Evolutionary conservation across 768 basidiomycete species (phyloP).

Genomic region (Sarcodon aspratus): DNA sequence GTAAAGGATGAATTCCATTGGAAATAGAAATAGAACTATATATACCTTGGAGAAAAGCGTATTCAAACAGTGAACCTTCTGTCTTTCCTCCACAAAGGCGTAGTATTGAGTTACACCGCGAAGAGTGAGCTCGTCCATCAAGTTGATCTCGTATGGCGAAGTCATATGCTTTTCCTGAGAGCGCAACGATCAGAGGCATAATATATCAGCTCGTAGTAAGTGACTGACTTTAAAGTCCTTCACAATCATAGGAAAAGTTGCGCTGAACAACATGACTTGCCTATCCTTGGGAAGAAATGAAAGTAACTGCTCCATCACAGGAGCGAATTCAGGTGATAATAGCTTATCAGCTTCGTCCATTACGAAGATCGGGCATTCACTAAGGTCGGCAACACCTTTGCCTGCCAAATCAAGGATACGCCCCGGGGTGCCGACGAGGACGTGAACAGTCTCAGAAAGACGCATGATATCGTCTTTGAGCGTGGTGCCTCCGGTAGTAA

Average conservation of each 20-base stretch:
- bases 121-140: slow-evolving; percentile 99
- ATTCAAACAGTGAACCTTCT: slow-evolving; percentile 99
- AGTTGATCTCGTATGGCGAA: slow-evolving; percentile 93
- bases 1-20: neutral
- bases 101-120: slow-evolving; percentile 99
- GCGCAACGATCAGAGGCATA: neutral
- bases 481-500: slow-evolving; percentile 96
- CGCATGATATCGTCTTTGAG: slow-evolving; percentile 97
- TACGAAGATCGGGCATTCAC: slow-evolving; percentile 91
- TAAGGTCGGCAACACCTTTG: slow-evolving; percentile 88
- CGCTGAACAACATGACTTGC: slow-evolving; percentile 99
- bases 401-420: slow-evolving; percentile 91
- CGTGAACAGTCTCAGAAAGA: slow-evolving; percentile 81
- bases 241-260: slow-evolving; percentile 97
- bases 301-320: slow-evolving; percentile 95
- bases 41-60: slow-evolving; percentile 95
- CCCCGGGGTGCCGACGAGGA: slow-evolving; percentile 95
- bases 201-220: neutral
- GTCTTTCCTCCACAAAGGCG: slow-evolving; percentile 97
- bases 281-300: slow-evolving; percentile 72
- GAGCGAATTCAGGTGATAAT: slow-evolving; percentile 93
- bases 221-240: slow-evolving; percentile 89
- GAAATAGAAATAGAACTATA: neutral
- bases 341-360: slow-evolving; percentile 99
- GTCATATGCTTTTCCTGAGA: slow-evolving; percentile 91